These are phyloP conservation scores for Deuterostichococcus epilithicus DNA, from an alignment of 139 green algal genomes.

Conservation along the genomic window DNA sequence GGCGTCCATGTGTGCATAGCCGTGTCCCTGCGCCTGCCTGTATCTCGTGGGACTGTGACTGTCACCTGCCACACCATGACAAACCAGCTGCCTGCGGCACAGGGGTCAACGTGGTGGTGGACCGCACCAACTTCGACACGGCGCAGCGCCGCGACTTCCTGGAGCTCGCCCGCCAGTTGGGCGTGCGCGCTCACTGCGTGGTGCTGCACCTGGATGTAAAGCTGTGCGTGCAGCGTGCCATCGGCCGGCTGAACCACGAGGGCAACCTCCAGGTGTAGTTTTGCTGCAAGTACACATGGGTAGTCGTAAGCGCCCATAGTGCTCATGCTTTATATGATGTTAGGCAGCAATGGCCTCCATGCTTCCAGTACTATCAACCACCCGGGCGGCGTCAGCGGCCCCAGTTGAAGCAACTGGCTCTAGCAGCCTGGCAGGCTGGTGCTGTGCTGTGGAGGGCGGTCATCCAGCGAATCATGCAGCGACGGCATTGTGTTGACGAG, in stretches of 20 bases:
- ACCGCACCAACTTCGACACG: constrained; percentile 58
- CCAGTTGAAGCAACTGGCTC: no score
- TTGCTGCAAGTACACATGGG: no score
- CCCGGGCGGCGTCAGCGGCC: no score
- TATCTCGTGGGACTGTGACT: no score
- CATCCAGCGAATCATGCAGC: no score
- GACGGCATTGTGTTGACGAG: no score
- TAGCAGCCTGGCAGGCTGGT: no score
- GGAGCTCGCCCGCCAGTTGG: constrained; percentile 24
- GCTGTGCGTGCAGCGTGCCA: constrained; percentile 42
- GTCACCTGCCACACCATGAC: no score
- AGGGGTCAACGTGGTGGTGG: not conserved
- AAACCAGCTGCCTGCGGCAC: not conserved
- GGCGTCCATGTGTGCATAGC: no score
- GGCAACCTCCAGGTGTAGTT: constrained; percentile 52
- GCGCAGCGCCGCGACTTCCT: constrained; percentile 65
- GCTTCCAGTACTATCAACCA: no score
- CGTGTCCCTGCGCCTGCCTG: no score
- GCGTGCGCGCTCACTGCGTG: constrained; percentile 39
- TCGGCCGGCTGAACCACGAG: constrained; percentile 40
- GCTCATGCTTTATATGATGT: not conserved
- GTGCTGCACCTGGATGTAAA: constrained; percentile 39
- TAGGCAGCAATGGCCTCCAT: not conserved
- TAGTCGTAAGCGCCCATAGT: not conserved
- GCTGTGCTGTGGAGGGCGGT: no score